phyloP scores from a whole-genome alignment of 495 filamentous ascomycete genomes.

The Penicillium crystallinum region DNA sequence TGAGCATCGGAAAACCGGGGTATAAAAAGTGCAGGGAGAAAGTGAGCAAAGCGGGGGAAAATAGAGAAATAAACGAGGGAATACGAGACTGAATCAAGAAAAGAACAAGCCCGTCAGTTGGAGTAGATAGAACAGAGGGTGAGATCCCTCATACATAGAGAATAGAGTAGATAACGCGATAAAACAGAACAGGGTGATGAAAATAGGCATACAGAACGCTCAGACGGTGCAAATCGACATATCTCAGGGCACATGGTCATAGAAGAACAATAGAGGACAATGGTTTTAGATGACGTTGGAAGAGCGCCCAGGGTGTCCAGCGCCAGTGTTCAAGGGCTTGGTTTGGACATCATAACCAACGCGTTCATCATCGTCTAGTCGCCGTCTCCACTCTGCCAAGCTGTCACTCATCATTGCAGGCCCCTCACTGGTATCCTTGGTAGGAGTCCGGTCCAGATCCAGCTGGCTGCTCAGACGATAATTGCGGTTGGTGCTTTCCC shows the following conservation, averaged over 20 bases:
- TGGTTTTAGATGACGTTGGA: slow-evolving; percentile 36
- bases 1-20: slow-evolving; percentile 32
- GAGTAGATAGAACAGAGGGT: slow-evolving; percentile 6
- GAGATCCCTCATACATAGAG: slow-evolving; percentile 20
- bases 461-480: slow-evolving; percentile 82
- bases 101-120: slow-evolving; percentile 18
- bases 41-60: slow-evolving; percentile 7
- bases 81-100: slow-evolving; percentile 14
- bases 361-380: slow-evolving; percentile 61
- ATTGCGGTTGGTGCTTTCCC: slow-evolving; percentile 93
- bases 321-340: slow-evolving; percentile 23
- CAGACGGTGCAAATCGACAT: slow-evolving; percentile 20
- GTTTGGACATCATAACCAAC: slow-evolving; percentile 23
- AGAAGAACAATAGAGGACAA: slow-evolving; percentile 4
- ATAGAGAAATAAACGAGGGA: not conserved
- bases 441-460: slow-evolving; percentile 70
- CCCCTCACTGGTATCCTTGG: slow-evolving; percentile 46
- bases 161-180: slow-evolving; percentile 13
- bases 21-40: slow-evolving; percentile 25
- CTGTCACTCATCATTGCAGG: slow-evolving; percentile 55
- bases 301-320: slow-evolving; percentile 10
- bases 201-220: slow-evolving; percentile 21
- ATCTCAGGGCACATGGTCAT: slow-evolving; percentile 25
- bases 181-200: slow-evolving; percentile 6
- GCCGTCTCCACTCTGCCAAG: slow-evolving; percentile 68